Percentiles rank a stretch among this genome's conserved stretches.
Evolutionary conservation across 2,329 filamentous ascomycete genomes (phyloP).

Genomic region (Malbranchea cinnamomea): DNA sequence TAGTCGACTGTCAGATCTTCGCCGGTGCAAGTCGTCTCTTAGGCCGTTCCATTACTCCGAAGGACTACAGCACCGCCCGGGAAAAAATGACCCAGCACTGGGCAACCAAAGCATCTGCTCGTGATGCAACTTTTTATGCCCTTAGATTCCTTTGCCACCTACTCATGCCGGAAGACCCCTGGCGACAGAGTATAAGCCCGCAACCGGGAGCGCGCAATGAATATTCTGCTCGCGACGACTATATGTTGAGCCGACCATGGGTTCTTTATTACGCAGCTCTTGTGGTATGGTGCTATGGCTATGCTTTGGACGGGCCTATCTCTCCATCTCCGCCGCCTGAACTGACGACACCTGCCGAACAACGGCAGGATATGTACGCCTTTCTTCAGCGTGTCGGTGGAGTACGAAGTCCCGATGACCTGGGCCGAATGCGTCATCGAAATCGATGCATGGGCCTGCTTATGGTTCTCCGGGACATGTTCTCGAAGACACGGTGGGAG

Average conservation of each 20-base stretch:
- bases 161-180: constrained; percentile 41
- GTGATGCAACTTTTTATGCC: constrained; percentile 86
- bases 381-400: constrained; percentile 61
- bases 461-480: constrained; percentile 66
- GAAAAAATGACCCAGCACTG: constrained; percentile 76
- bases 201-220: constrained; percentile 23
- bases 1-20: constrained; percentile 95
- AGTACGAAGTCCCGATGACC: constrained; percentile 59
- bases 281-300: constrained; percentile 92
- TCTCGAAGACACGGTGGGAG: constrained; percentile 77
- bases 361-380: constrained; percentile 60
- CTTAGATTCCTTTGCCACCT: constrained; percentile 80
- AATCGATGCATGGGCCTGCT: constrained; percentile 73
- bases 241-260: constrained; percentile 83
- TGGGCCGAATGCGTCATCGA: constrained; percentile 57
- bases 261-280: constrained; percentile 85
- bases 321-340: constrained; percentile 27
- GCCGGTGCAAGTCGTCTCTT: constrained; percentile 74
- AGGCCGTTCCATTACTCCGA: constrained; percentile 66
- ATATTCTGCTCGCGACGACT: constrained; percentile 78
- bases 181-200: constrained; percentile 17
- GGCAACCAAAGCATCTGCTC: constrained; percentile 75
- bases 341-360: constrained; percentile 48
- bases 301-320: constrained; percentile 69
- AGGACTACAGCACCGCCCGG: constrained; percentile 66